Base-by-base conservation (phyloP, 2,329 filamentous ascomycete genomes). In the Trichoderma atrobrunneum region DNA sequence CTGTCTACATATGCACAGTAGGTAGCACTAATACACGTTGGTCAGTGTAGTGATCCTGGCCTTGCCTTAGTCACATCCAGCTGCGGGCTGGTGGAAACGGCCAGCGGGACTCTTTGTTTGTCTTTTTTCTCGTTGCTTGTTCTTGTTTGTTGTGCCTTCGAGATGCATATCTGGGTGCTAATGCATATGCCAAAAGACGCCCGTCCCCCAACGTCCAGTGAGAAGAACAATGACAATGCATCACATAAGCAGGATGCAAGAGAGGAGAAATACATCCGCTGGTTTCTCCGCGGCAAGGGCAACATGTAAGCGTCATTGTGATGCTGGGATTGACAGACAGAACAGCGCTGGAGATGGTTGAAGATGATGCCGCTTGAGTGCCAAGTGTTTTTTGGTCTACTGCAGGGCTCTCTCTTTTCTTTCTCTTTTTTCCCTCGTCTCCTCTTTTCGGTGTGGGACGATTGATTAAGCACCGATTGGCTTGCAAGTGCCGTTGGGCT, bases 131-230 rank as follows among this genome's bases (percentile, higher is more conserved):
- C 16, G 16, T 48, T 21, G 32, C 24, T 18, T 64, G n/a, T 54
- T 32, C 14, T 24, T 51, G 18, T 12, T 64, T 64, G 16, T 16
- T 34, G 34, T 56, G 32, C n/a, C 34, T 48, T 69, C 6, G 24
- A 48, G 65, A 32, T 51, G 56, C 56, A 67, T 30, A 56, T 21
- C 64, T 67, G 54, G 64, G 64, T 67, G 64, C 24, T 59, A 28
- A 67, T 39, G 64, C 64, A 67, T 67, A 67, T 67, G 64, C 64
- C 32, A 59, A 39, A 56, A 21, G n/a, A 54, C 36, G 64, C 34
- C 26, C 18, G 54, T 60, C 32, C 28, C 51, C 39, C 16, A 43
- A 34, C 16, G 64, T 56, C 56, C 48, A 69, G 16, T 10, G 39
- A n/a, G 26, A 39, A 11, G 60, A 26, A 43, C 39, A 43, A n/a